Base-by-base conservation (phyloP, 1,139 yeast species). In the Nakaseomyces uthaithaninus region DNA sequence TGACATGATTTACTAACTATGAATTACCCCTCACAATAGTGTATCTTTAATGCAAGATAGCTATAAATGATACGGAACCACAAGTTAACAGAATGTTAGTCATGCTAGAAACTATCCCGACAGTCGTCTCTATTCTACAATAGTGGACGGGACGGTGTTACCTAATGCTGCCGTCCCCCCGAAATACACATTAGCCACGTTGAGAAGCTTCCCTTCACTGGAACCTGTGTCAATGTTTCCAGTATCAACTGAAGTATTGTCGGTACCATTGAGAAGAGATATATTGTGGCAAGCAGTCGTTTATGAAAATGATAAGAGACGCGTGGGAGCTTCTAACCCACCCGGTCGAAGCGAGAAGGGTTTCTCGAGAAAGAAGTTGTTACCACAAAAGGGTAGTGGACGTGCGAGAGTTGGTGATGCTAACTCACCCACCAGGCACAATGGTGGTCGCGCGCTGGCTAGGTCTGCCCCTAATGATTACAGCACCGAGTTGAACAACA, bases 401-500 rank as follows among this genome's bases (percentile, higher is more conserved):
- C 72, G 75, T 47, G 99, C 99, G 42, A 81, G 99, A 70, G 81
- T 78, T 45, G 99, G 98, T 67, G 96, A 87, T 65, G 87, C 86
- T 45, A 91, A 91, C 54, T 85, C 95, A 17, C 98, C 98, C 35
- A 83, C 80, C 42, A 77, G 95, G 65, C 80, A 78, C 57, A 87
- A 84, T 56, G 95, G 95, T 57, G 89, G 91, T 38, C 74, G 83
- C 50, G 97, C 97, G 0, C 78, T 83, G 57, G 96, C 93, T 18
- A 80, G 93, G 58, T 74, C 74, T 44, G 96, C 95, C 12, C 94
- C 94, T 36, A 93, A 85, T 59, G 94, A 86, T 62, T 80, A 83
- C 74, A 74, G 89, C 28, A 83, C 96, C 3, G 77, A 72, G n/a
- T 70, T 93, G 50, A 95, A 94, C 16, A 60, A 62, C 22, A 80